A percentile compares a stretch with the other conserved stretches of the same genome.
These are phyloP conservation scores for Echium plantagineum DNA, from an alignment of 257 asterid species.

Conservation along the genomic window DNA sequence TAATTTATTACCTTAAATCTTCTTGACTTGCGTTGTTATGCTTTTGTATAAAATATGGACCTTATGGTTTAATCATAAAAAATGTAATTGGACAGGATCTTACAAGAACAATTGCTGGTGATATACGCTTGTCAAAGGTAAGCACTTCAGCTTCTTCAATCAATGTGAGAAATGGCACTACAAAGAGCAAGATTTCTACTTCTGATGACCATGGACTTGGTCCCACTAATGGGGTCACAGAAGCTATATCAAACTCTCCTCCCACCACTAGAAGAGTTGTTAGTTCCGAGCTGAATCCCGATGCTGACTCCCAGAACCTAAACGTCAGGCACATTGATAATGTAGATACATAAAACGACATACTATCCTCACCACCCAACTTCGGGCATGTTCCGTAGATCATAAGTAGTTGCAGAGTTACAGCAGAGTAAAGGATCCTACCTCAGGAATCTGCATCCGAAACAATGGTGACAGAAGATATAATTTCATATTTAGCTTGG, in stretches of 20 bases:
- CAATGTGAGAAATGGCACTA: conserved; percentile 19
- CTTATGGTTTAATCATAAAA: background rate
- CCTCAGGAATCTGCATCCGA: background rate
- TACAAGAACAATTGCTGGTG: conserved; percentile 33
- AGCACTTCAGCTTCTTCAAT: conserved; percentile 19
- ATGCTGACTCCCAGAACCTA: conserved; percentile 19
- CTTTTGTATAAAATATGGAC: background rate
- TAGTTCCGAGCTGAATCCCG: conserved; percentile 32
- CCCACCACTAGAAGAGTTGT: conserved; percentile 35
- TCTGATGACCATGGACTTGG: no score
- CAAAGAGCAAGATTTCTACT: conserved; percentile 14
- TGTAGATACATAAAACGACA: conserved; percentile 8
- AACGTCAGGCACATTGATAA: conserved; percentile 17
- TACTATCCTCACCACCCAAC: conserved; percentile 5
- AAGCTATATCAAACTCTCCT: conserved; percentile 34
- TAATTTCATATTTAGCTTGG: background rate
- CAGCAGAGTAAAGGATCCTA: background rate
- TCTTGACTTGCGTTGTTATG: background rate
- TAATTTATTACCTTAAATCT: background rate
- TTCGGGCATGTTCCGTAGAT: conserved; percentile 4
- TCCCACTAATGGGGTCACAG: background rate
- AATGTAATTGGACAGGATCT: conserved; percentile 43
- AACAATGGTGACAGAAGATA: background rate
- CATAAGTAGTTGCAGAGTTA: background rate
- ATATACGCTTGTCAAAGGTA: conserved; percentile 21